Evolutionary conservation across 163 green algal genomes (phyloP), one percentile per base, ranked within the genome.

Genomic region (Scenedesmus sp.): DNA sequence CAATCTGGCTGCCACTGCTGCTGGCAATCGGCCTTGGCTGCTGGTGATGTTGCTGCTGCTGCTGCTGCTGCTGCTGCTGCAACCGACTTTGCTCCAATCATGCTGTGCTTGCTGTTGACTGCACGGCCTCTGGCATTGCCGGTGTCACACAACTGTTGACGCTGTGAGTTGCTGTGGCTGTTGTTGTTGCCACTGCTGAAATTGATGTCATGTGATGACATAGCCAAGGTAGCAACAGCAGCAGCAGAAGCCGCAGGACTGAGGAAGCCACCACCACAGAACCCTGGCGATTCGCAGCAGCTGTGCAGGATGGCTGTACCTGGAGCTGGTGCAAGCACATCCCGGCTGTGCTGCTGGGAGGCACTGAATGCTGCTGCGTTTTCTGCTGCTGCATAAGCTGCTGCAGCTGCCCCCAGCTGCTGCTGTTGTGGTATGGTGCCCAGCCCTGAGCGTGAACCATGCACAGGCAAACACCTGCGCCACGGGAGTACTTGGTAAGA

Each of bases 1-100:
- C 65, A 76, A 76, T 76, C 65, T 76, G 65, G 65, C 65, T 76
- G 65, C 65, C 65, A 76, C 30, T 40, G 30, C 65, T 76, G 65
- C 65, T 76, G 65, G 30, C 65, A 73, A 73, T 73, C 61, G 5
- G 26, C 61, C 9, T 12, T 18, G 35, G 61, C 61, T 13, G 61
- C 61, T 37, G 61, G 2, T 73, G 61, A 7, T 37, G 61, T 3
- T 73, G 61, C 24, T 13, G 65, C 65, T 18, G 30, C 30, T 40
- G 65, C 30, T 76, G 65, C 65, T 40, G 65, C 65, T 76, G 65
- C 65, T 20, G 30, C 65, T 4, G 65, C 65, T 40, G 65, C 65
- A n/a, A 30, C 65, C 20, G 65, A n/a, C 30, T 20, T 76, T 7
- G 30, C 40, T n/a, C 30, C 0, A 0, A 16, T 20, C 9, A 37